Base-by-base conservation (phyloP, 768 basidiomycete genomes). In the Pholiota molesta region DNA sequence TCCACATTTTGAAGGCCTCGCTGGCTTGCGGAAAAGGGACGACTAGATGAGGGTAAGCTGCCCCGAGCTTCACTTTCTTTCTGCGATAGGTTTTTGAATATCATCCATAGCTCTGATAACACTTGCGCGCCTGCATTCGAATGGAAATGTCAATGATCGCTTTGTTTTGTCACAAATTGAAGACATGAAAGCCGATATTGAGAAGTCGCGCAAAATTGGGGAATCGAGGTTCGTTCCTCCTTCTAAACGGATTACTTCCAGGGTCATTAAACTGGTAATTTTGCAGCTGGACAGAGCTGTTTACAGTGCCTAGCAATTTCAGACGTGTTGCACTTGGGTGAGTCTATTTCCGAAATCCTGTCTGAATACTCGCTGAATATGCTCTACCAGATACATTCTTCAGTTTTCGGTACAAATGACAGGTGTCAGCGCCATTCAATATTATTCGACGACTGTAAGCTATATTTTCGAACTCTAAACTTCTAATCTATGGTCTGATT, bases 371-470 rank as follows among this genome's bases (percentile, higher is more conserved):
- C 54, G 8, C 39, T 52, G 47, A 68, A 35, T 55, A 65, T 35
- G 19, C 6, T 52, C 7, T 37, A 3, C 13, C 11, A 77, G 71
- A 40, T 78, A 76, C 62, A 79, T 82, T 44, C 71, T 82, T 1
- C 81, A 86, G 68, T 84, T 84, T 66, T 82, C 81, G 8, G 83
- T 85, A 9, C 86, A 87, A 65, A 85, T 86, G 83, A 87, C 86
- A 9, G 85, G 82, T 71, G 78, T 85, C 57, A 82, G 81, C 54
- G 82, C 80, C 40, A 84, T 87, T 42, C 83, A 85, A 63, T 84
- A 83, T 70, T 84, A 83, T 67, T 81, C 81, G 3, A 79, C 79
- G 0, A 77, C 74, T 23, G 79, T 79, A 61, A 53, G 72, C 63
- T 17, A 5, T 19, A 49, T 14, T 21, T 21, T 19, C n/a, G 8